Base-by-base conservation (phyloP, 208 protist species). In the Strigomonas galati region DNA sequence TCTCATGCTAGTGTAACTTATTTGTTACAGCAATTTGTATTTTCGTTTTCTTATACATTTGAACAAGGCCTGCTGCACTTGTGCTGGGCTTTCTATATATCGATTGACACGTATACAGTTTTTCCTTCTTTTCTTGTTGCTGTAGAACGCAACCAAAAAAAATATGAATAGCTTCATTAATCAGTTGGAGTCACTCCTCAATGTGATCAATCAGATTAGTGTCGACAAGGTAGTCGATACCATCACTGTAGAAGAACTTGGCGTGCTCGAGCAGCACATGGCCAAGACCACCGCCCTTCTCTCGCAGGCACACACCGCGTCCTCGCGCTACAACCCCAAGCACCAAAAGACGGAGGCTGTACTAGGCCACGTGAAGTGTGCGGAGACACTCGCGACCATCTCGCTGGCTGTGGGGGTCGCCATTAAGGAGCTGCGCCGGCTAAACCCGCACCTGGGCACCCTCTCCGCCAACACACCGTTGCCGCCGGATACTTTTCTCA, bases 401-500 rank as follows among this genome's bases (percentile, higher is more conserved):
- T 68, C 82, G n/a, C 65, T 28, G 6, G 23, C 52, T 23, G 35
- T 72, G 9, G 52, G 49, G 5, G 62, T 82, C 0, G 51, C 76
- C 9, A 44, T 82, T 0, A 64, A 62, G 0, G 76, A 79, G 9
- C 55, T 88, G 48, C 84, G 80, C 24, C 46, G 21, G 14, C 69
- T 76, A 54, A 90, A 90, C 62, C 80, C 84, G 35, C 79, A 90
- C 27, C 52, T 90, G 28, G 62, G 77, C 0, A 19, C 31, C 7
- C 73, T 61, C 55, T 65, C 10, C 28, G 67, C 53, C 54, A 58
- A 40, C 24, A 71, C 68, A 53, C 65, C 55, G 35, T 62, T 89
- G 31, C 77, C 79, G 14, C 53, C 63, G 23, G 78, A 89, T 62
- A 89, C 83, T 19, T 89, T 69, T 48, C 64, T 89, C 37, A 89